phyloP scores from a whole-genome alignment of 805 yeast species.

The Diddensiella transvaalensis region DNA sequence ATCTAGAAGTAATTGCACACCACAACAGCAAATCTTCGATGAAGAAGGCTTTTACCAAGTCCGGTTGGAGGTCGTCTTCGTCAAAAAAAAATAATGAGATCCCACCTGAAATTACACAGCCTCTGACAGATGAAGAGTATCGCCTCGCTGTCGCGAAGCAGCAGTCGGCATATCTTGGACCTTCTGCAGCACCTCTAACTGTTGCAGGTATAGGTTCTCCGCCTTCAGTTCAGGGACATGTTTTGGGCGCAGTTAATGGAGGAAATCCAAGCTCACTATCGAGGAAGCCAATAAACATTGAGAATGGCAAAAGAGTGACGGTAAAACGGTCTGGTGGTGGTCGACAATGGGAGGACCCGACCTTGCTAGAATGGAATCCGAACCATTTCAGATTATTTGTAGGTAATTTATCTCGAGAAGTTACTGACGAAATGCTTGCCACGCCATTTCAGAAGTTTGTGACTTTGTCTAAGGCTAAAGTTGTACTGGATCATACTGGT shows the following conservation, averaged over 20 bases:
- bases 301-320: conserved; percentile 27
- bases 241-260: not conserved
- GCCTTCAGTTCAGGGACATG: conserved; percentile 1
- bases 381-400: conserved; percentile 68
- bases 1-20: no score
- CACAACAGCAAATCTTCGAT: no score
- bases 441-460: conserved; percentile 52
- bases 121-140: conserved; percentile 18
- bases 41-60: not conserved
- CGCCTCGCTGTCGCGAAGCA: conserved; percentile 20
- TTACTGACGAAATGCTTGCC: conserved; percentile 52
- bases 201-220: not conserved
- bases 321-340: conserved; percentile 47
- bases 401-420: conserved; percentile 70
- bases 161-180: conserved; percentile 18
- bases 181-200: not conserved
- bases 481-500: conserved; percentile 50
- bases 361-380: conserved; percentile 63
- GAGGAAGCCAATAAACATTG: not conserved
- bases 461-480: conserved; percentile 55
- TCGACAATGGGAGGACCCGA: conserved; percentile 45
- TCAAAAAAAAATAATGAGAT: not conserved
- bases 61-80: not conserved
- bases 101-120: not conserved
- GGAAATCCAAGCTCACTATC: not conserved